Evolutionary conservation across 345 rosid species (phyloP), one percentile per base, ranked within the genome.

Genomic region (Acer saccharum): DNA sequence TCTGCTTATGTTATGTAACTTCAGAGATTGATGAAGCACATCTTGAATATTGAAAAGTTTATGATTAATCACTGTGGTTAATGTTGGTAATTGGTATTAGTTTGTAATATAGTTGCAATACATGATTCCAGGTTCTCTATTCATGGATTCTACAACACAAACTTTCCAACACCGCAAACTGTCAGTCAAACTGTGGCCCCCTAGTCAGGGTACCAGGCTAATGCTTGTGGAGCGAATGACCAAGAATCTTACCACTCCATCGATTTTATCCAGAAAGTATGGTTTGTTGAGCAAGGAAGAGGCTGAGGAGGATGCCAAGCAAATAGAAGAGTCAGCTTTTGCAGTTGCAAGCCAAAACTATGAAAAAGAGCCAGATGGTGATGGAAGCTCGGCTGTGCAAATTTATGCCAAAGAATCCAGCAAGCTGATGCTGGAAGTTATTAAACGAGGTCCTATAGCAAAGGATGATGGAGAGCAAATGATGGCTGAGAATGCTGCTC

Each of bases 301-400:
- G 85, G 98, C 98, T 13, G 94, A 88, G 80, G 82, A 81, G 81
- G 92, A 91, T 74, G 89, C 98, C 66, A 88, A 85, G 79, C 80
- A 86, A 76, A 91, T 94, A 20, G 98, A 94, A 81, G 93, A 89
- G 21, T 46, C 60, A 48, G 97, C 97, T 44, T 94, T 90, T 79
- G 78, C 82, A 0, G 73, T 86, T 57, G 97, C 98, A 39, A 86
- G 81, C 81, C 90, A 90, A 73, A 89, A 88, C 52, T 88, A 84
- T 66, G 93, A 89, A 78, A 91, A 88, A 76, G 97, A 94, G 85
- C 92, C 98, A 55, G 97, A 94, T 82, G 89, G 94, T 72, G 98
- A 94, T 83, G 98, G 98, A 55, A 85, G 93, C 70, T 90, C 97
- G 72, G 94, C 97, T 10, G 98, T 94, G 29, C 98, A 90, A 80